Percentiles rank a stretch among this genome's conserved stretches.
phyloP scores from a whole-genome alignment of 2,329 filamentous ascomycete genomes.

The Chaetomiaceae sp. region DNA sequence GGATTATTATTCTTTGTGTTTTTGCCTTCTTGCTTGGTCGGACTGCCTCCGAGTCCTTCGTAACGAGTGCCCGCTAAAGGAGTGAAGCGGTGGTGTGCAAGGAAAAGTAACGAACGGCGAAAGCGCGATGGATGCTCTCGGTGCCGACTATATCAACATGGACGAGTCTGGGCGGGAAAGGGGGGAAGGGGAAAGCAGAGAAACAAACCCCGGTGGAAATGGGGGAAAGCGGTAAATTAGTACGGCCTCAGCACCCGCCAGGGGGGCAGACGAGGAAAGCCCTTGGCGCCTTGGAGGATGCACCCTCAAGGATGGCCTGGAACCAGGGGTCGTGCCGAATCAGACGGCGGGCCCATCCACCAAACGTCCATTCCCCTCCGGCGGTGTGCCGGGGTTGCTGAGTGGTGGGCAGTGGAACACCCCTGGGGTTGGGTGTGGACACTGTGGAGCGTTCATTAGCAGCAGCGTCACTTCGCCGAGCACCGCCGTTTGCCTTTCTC shows the following conservation, averaged over 20 bases:
- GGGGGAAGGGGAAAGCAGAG: constrained; percentile 33
- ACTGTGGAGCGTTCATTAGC: constrained; percentile 26
- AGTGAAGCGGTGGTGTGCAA: constrained; percentile 68
- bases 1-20: constrained; percentile 26
- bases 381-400: constrained; percentile 19
- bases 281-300: constrained; percentile 23
- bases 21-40: too few species aligned
- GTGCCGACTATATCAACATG: constrained; percentile 50
- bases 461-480: constrained; percentile 17
- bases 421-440: constrained; percentile 12
- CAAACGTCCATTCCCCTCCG: constrained; percentile 14
- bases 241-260: constrained; percentile 28
- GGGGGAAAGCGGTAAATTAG: constrained; percentile 32
- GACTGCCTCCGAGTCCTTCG: constrained; percentile 26
- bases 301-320: constrained; percentile 14
- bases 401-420: constrained; percentile 17
- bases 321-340: constrained; percentile 18
- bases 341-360: constrained; percentile 7
- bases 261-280: not conserved
- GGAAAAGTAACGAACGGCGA: constrained; percentile 46
- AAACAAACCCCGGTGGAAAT: constrained; percentile 26
- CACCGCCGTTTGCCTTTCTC: not conserved
- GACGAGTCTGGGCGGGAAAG: constrained; percentile 31
- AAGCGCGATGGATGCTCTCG: constrained; percentile 42
- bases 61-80: constrained; percentile 81